Evolutionary conservation across 768 basidiomycete genomes (phyloP), one percentile per base, ranked within the genome.

Genomic region (Cystofilobasidium bisporidii): DNA sequence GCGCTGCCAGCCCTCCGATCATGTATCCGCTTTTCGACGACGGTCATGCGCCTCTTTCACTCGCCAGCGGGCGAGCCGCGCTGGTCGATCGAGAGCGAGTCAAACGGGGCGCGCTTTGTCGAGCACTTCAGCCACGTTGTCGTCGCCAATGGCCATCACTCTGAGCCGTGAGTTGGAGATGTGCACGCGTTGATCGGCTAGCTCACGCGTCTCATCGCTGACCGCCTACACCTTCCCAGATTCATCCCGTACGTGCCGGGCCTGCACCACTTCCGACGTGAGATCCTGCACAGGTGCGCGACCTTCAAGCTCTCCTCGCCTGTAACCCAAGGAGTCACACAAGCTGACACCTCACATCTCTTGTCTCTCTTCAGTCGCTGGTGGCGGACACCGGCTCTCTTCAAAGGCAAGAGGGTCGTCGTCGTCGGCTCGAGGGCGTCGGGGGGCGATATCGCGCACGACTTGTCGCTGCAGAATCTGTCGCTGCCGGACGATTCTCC

Each of bases 231-330:
- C 26, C 48, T 12, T 17, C 41, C 12, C 53, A 56, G 53, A 18
- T 66, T 61, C 59, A 66, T 66, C 36, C 65, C 65, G 0, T 66
- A 66, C 24, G 60, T 66, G 9, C 58, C 57, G 12, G 65, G 65
- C 6, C 59, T 66, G 15, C 58, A 57, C 56, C 30, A 66, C 32
- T 66, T 47, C 33, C 50, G 55, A 48, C 41, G 36, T 3, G 22
- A 36, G 45, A 36, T 66, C 12, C 10, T 57, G n/a, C 65, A 66
- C 17, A 48, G 45, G 65, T 66, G 8, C 38, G 58, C 22, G 10
- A 4, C 47, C 20, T 45, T 38, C 22, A 1, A 15, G n/a, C n/a
- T 2, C 30, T 53, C 11, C 22, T 30, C 6, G 1, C 14, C 18
- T 22, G 33, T 22, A 22, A 1, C 32, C 15, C 2, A n/a, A n/a